Base-by-base conservation (phyloP, 768 basidiomycete species). In the Gautieria morchelliformis region DNA sequence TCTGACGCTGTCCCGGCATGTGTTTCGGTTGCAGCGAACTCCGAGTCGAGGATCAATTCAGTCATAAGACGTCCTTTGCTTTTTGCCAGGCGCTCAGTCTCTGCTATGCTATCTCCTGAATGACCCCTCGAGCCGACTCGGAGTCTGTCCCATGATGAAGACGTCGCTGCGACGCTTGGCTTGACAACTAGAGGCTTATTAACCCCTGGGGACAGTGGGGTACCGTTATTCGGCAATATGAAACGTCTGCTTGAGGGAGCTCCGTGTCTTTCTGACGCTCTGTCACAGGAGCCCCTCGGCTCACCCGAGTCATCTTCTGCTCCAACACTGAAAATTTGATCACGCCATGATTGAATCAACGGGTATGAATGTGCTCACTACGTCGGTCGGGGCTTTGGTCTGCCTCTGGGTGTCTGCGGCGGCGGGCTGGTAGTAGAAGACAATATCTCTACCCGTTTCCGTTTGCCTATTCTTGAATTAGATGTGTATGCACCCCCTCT, bases 351-450 rank as follows among this genome's bases (percentile, higher is more conserved):
- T 8, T 17, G n/a, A 3, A 27, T 27, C 9, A 8, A 49, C 1
- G 14, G 22, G 24, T 9, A 24, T 15, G 11, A 49, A 2, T 35
- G 35, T 20, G 2, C 19, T 37, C 37, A 52, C 32, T 24, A 40
- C 51, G 32, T 20, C 7, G 51, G 51, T n/a, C 35, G 51, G 35
- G 51, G 51, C 37, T 20, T 52, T 35, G 51, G 51, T 52, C 51
- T 52, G 24, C 17, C 2, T 40, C 37, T 35, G 10, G 51, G 51
- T 12, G 51, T 52, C 15, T 52, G 51, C 33, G 37, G 33, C 37
- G 51, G 40, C 22, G 20, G 11, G 9, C n/a, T n/a, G n/a, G n/a
- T n/a, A n/a, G 20, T 3, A 44, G 42, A n/a, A 22, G 17, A 44
- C 9, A 2, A 6, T n/a, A 9, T 10, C 3, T 8, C 42, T n/a